These are phyloP conservation scores for Solanum ossicruentum DNA, from an alignment of 257 asterid species.

Conservation along the genomic window DNA sequence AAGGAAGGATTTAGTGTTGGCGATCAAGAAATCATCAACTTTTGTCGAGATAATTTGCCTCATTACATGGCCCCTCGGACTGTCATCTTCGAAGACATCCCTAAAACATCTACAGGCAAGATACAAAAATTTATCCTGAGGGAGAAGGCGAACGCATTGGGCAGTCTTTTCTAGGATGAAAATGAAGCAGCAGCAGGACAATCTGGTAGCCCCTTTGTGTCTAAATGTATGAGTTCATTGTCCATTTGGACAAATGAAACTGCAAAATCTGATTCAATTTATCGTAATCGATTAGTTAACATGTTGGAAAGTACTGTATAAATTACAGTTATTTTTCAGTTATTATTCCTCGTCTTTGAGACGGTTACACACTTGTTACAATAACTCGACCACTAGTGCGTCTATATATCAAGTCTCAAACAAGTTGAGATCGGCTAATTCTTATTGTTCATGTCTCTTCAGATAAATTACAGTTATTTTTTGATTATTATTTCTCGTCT, in stretches of 20 bases:
- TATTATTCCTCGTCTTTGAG: no score
- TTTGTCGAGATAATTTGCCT: conserved; percentile 21
- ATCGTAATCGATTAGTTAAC: background rate
- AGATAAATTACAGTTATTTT: no score
- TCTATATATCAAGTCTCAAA: no score
- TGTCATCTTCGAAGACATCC: conserved; percentile 20
- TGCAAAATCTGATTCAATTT: background rate
- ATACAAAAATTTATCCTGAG: conserved; percentile 20
- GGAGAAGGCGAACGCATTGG: conserved; percentile 19
- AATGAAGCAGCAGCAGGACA: conserved; percentile 3
- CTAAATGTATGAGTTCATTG: background rate
- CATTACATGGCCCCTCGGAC: conserved; percentile 27
- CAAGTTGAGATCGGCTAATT: background rate
- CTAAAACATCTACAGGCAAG: conserved; percentile 29
- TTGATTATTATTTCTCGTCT: no score
- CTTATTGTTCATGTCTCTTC: background rate
- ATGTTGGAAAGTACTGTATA: no score
- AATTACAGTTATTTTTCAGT: no score
- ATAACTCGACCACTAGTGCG: background rate
- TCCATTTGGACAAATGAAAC: background rate
- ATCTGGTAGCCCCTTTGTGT: background rate
- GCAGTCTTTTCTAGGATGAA: conserved; percentile 5
- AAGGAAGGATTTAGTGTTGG: conserved; percentile 12
- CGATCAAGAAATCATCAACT: conserved; percentile 11
- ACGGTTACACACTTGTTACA: no score